Evolutionary conservation across 2,329 filamentous ascomycete species (phyloP), one percentile per base, ranked within the genome.

Genomic region (Talaromyces sp.): DNA sequence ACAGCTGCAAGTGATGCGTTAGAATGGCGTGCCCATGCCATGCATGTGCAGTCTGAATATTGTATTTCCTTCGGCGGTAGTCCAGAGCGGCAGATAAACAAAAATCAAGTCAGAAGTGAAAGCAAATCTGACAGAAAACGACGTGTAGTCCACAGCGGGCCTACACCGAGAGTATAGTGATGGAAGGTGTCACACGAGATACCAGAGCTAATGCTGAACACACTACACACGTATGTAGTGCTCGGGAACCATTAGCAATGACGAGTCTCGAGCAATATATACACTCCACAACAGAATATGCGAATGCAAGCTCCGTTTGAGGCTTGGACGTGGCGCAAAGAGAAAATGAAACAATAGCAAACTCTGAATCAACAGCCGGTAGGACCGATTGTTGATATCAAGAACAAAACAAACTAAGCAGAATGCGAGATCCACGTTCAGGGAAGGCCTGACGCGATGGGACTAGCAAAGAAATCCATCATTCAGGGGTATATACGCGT

Each of bases 61-160:
- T 9, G 37, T 19, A 31, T 19, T 33, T 43, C 60, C 47, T 43
- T 57, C 16, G 13, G 37, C 14, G 39, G 39, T 4, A 10, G 31
- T 57, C 52, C 58, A 31, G 54, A 33, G 22, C 13, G 27, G 37
- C 31, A 47, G 41, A 52, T 37, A 57, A 35, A 62, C 2, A 16
- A 54, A 65, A 62, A 41, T 45, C 47, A 54, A 60, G 52, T 19
- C 60, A 59, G 60, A 59, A 50, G 39, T 39, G 37, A 63, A 43
- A 45, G 39, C 22, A 31, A 27, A 57, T 39, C n/a, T 47, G 50
- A 39, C 50, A 47, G 24, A n/a, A 10, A 24, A 41, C 37, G 11
- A 22, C 13, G 61, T 58, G 64, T 65, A 65, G 64, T 65, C 64
- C 64, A 48, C 37, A n/a, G 61, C 11, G 59, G 58, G 64, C 64